Evolutionary conservation across 495 filamentous ascomycete genomes (phyloP).

Genomic region (Neurospora sp.): DNA sequence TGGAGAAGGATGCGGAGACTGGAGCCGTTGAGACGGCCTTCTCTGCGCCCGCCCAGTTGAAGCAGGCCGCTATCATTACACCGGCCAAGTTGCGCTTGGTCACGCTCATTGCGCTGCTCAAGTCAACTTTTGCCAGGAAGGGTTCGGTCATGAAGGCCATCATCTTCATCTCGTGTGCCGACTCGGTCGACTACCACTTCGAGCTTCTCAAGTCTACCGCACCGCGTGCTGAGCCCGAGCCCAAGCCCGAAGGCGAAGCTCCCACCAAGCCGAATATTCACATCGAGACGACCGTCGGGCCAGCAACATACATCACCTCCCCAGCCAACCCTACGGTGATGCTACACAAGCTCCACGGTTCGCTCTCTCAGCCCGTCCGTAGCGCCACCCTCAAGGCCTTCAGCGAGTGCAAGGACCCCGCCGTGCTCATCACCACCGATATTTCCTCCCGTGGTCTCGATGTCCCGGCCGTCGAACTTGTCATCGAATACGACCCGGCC

Average conservation of each 20-base stretch:
- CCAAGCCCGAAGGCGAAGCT: slow-evolving; percentile 19
- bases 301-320: slow-evolving; percentile 39
- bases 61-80: slow-evolving; percentile 78
- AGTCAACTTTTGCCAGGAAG: slow-evolving; percentile 73
- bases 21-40: slow-evolving; percentile 49
- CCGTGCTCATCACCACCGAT: slow-evolving; percentile 84
- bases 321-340: slow-evolving; percentile 45
- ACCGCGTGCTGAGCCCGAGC: slow-evolving; percentile 1
- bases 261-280: slow-evolving; percentile 14
- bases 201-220: slow-evolving; percentile 61
- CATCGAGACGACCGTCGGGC: slow-evolving; percentile 31
- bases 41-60: slow-evolving; percentile 82
- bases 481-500: slow-evolving; percentile 90
- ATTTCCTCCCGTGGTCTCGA: slow-evolving; percentile 92
- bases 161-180: slow-evolving; percentile 92
- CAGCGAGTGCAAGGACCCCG: slow-evolving; percentile 51
- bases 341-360: slow-evolving; percentile 85
- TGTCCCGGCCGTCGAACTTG: slow-evolving; percentile 84
- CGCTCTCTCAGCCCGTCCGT: slow-evolving; percentile 77
- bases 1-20: slow-evolving; percentile 31
- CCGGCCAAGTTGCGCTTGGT: slow-evolving; percentile 86
- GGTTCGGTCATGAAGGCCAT: slow-evolving; percentile 91
- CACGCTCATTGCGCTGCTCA: slow-evolving; percentile 71
- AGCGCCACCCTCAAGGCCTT: slow-evolving; percentile 77
- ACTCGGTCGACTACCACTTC: slow-evolving; percentile 94